Conservation (phyloP, 2,329 filamentous ascomycete genomes). For the Cryphonectria naterciae region DNA sequence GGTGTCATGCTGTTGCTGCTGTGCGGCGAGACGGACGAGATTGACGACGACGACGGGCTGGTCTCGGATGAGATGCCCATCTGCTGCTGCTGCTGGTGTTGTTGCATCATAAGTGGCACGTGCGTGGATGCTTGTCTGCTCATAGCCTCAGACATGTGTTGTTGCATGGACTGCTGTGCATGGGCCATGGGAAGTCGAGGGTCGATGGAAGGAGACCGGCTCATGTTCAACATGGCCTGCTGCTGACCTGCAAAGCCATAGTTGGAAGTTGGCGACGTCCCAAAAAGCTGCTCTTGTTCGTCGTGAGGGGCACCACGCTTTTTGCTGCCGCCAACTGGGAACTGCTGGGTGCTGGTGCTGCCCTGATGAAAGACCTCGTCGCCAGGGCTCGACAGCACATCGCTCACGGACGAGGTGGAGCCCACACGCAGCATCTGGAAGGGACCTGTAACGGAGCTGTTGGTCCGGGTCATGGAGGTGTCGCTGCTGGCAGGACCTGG, state of each 20-base stretch:
- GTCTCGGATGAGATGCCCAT: slow-evolving; percentile 9
- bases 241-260: slow-evolving; percentile 30
- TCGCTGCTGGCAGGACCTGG: slow-evolving; percentile 45
- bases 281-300: slow-evolving; percentile 37
- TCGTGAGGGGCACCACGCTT: slow-evolving; percentile 39
- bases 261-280: not conserved
- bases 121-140: slow-evolving; percentile 15
- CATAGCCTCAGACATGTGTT: slow-evolving; percentile 6
- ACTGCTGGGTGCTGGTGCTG: slow-evolving; percentile 22
- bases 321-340: slow-evolving; percentile 28
- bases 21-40: not conserved
- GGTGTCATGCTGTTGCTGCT: slow-evolving; percentile 38
- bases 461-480: slow-evolving; percentile 47
- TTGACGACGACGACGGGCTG: slow-evolving; percentile 6
- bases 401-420: slow-evolving; percentile 42
- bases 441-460: slow-evolving; percentile 42
- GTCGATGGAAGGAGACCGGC: slow-evolving; percentile 45
- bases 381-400: slow-evolving; percentile 31
- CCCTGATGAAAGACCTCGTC: slow-evolving; percentile 31
- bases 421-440: slow-evolving; percentile 43
- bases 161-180: not conserved
- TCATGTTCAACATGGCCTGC: slow-evolving; percentile 40
- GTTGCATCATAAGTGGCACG: slow-evolving; percentile 15
- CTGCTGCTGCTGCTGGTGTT: not conserved
- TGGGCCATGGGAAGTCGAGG: slow-evolving; percentile 19